Conservation (phyloP, 2,329 filamentous ascomycete species). For the Hawksworthiomyces lignivorus region DNA sequence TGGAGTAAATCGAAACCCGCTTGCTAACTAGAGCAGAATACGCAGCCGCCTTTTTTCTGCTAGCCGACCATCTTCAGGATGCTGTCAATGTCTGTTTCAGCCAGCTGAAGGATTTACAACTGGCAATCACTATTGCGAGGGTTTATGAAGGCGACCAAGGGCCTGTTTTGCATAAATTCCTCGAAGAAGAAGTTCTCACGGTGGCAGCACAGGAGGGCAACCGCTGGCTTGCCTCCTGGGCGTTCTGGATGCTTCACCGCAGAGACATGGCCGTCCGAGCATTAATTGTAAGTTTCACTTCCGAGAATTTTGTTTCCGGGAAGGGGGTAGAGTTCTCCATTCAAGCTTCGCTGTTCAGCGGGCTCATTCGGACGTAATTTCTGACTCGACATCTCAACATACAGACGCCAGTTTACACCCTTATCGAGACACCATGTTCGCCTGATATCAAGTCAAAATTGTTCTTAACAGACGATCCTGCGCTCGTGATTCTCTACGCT, state of each 20-base stretch:
- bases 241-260: constrained; percentile 82
- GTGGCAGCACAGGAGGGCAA: constrained; percentile 76
- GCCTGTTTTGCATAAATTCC: constrained; percentile 61
- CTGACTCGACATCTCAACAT: no score
- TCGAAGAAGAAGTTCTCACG: constrained; percentile 72
- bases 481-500: constrained; percentile 77
- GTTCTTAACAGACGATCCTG: constrained; percentile 86
- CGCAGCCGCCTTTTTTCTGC: constrained; percentile 88
- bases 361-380: no score
- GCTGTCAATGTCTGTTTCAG: constrained; percentile 81
- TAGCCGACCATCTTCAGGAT: constrained; percentile 77
- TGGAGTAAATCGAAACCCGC: neutral
- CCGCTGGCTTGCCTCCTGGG: constrained; percentile 91
- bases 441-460: constrained; percentile 67
- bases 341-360: no score
- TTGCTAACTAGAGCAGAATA: constrained; percentile 53
- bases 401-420: constrained; percentile 70
- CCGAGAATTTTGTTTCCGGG: neutral
- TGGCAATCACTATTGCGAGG: constrained; percentile 80
- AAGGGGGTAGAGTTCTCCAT: no score
- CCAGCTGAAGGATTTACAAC: constrained; percentile 79
- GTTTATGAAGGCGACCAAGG: constrained; percentile 84
- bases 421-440: constrained; percentile 61
- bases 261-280: constrained; percentile 78
- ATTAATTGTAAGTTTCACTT: constrained; percentile 56